These are phyloP conservation scores for Cyclotella kingstonii DNA, from an alignment of 108 stramenopile species.

Conservation along the genomic window DNA sequence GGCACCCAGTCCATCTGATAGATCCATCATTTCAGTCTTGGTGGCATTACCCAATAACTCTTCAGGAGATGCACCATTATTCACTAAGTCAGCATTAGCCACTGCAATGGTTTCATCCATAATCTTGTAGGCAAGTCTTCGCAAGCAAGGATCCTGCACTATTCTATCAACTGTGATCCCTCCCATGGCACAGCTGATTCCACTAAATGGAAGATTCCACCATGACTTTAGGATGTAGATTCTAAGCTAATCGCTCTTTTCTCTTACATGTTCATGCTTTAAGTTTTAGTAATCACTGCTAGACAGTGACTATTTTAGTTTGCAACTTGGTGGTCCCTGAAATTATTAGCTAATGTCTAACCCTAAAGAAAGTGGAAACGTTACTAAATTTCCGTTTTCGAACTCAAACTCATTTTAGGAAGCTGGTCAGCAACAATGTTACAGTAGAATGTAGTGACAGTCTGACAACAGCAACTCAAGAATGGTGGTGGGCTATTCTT, in stretches of 20 bases:
- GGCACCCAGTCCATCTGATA: slow-evolving; percentile 74
- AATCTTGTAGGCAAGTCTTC: slow-evolving; percentile 58
- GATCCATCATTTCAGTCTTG: slow-evolving; percentile 59
- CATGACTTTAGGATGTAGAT: no score
- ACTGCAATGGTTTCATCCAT: slow-evolving; percentile 80
- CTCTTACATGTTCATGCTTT: no score
- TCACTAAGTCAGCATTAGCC: slow-evolving; percentile 74
- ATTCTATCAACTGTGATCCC: slow-evolving; percentile 81
- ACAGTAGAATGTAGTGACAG: no score
- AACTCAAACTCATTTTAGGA: no score
- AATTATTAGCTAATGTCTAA: no score
- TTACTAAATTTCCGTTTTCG: no score
- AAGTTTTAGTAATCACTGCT: no score
- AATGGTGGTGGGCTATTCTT: slow-evolving; percentile 58
- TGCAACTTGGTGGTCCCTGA: no score
- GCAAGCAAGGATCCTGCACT: slow-evolving; percentile 64
- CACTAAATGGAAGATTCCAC: slow-evolving; percentile 88
- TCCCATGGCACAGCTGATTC: slow-evolving; percentile 79
- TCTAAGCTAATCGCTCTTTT: no score
- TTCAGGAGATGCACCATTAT: slow-evolving; percentile 31
- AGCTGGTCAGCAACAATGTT: no score
- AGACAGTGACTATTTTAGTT: no score
- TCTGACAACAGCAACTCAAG: slow-evolving; percentile 13
- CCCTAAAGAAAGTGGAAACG: no score
- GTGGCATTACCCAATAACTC: slow-evolving; percentile 37